Evolutionary conservation across 352 stramenopile genomes (phyloP).

Genomic region (Globisporangium spinosum): DNA sequence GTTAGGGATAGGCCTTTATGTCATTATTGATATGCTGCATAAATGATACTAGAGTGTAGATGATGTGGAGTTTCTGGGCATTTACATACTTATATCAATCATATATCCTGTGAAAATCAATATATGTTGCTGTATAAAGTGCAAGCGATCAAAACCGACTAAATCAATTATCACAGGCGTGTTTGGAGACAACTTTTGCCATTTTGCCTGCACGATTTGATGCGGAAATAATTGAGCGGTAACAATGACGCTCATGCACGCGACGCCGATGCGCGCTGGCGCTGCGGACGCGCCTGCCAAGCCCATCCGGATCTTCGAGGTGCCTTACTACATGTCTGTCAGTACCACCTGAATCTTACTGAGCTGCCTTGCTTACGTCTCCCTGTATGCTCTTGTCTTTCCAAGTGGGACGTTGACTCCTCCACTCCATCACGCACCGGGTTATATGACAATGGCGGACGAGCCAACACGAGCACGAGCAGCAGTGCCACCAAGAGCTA

Average conservation of each 20-base stretch:
- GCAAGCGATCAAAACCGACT: too few species aligned
- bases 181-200: not conserved
- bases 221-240: too few species aligned
- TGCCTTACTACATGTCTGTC: not conserved
- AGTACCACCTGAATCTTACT: not conserved
- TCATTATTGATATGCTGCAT: not conserved
- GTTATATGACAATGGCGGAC: not conserved
- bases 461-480: constrained; percentile 6
- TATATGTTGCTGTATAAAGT: too few species aligned
- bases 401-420: constrained; percentile 12
- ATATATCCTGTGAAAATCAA: not conserved
- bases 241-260: constrained; percentile 4
- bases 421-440: not conserved
- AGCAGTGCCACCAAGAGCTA: constrained; percentile 19
- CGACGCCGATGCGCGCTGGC: not conserved
- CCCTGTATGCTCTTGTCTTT: not conserved
- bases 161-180: too few species aligned
- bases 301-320: constrained; percentile 16
- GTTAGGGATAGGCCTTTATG: not conserved
- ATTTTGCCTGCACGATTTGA: too few species aligned
- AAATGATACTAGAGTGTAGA: too few species aligned
- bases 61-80: too few species aligned
- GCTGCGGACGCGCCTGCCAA: constrained; percentile 1
- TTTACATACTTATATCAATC: not conserved
- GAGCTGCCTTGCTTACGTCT: not conserved